Base-by-base conservation (phyloP, 208 protist genomes). In the Leptomonas seymouri region DNA sequence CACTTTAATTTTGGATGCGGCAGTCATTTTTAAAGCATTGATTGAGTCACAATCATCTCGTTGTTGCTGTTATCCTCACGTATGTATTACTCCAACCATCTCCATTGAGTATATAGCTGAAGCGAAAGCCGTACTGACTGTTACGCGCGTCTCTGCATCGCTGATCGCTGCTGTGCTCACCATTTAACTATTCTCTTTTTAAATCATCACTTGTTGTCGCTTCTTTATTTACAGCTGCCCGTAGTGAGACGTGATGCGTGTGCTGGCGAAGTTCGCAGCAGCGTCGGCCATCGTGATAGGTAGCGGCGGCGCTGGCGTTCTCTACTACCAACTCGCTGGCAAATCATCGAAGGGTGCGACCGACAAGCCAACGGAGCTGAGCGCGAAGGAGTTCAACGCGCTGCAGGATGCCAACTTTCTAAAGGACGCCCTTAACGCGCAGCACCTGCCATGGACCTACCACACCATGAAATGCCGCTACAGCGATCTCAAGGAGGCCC, bases 331-430 rank as follows among this genome's bases (percentile, higher is more conserved):
- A n/a, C 65, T 67, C 27, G 16, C 39, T 27, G 30, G 60, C 41
- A 34, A 15, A 21, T 49, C 54, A 31, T 51, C 27, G 6, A 54
- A 23, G 57, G 63, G 23, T 16, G 27, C 62, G n/a, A 41, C 34
- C 4, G 62, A 31, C 34, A 65, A 31, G 36, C 39, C 51, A 28
- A 80, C 68, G 28, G 62, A 74, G 31, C 57, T 93, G 12, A 81
- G 80, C 1, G 81, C 78, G 18, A 79, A 82, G 16, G 85, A 84
- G 46, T 95, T 91, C 61, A 95, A 93, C 62, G 76, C 75, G 3
- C 63, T 90, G 46, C 85, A 95, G 55, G 65, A 91, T 55, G 55
- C 76, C 5, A 39, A 1, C 14, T 54, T 79, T 51, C 80, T 91
- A n/a, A 59, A 67, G 9, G 73, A 66, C 21, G 88, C 84, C 0